Evolutionary conservation across 2,329 filamentous ascomycete species (phyloP), one percentile per base, ranked within the genome.

Genomic region (Leptographium radiaticola): DNA sequence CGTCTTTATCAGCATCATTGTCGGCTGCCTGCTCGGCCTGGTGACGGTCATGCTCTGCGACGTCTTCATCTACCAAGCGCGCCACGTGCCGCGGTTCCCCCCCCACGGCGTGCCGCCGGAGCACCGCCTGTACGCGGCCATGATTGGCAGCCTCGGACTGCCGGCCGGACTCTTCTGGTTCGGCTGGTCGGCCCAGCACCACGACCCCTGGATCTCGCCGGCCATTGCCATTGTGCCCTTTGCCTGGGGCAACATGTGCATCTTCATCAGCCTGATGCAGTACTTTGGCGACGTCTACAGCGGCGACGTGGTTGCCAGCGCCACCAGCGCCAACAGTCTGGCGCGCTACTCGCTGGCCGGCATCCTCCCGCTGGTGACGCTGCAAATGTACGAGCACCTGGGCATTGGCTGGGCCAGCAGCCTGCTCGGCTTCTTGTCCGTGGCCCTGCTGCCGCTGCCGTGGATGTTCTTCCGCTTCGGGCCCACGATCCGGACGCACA

Each of bases 81-180:
- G 62, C 1, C 66, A 70, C 51, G 62, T 65, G 0, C 55, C 61
- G 1, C 63, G 59, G 2, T 66, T 65, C 45, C 66, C 68, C 0
- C 63, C 63, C 1, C 60, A 67, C 31, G 61, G 62, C 30, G 69
- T 73, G 0, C 70, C 71, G 0, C 79, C 80, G 0, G 80, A 84
- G 63, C 69, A 82, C 56, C 69, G 81, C 0, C 66, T 85, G 12
- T 76, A 80, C 55, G 71, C 74, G 1, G 77, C 78, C 16, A 81
- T 83, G 75, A 64, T 80, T 9, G 79, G 78, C 1, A 75, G 75
- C 55, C 46, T 78, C 15, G 73, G 74, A 0, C 63, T 81, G 8
- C 76, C 77, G 0, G 52, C 76, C 0, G 73, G 73, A 0, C 62
- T 83, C 11, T 81, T 82, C 60, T 80, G 79, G 77, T 80, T 80